Evolutionary conservation across 257 asterid species (phyloP).

Genomic region (Ajuga chamaepitys): DNA sequence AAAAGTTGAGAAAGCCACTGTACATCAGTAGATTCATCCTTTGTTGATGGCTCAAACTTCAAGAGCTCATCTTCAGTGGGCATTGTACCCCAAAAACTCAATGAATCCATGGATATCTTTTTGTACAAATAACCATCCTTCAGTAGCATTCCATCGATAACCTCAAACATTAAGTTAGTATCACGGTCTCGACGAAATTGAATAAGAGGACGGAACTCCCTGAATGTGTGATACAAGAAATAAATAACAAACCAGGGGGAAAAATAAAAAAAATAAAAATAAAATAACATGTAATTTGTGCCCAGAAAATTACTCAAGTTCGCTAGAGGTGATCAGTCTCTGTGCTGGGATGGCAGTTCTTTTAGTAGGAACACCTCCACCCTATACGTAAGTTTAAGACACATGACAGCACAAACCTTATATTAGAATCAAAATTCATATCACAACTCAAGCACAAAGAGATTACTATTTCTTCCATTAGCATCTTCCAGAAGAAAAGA

Average conservation of each 20-base stretch:
- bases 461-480: not conserved
- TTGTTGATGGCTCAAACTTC: conserved; percentile 82
- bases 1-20: conserved; percentile 87
- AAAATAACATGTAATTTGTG: conserved; percentile 10
- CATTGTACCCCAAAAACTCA: conserved; percentile 69
- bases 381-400: conserved; percentile 37
- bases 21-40: conserved; percentile 52
- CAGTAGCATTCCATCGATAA: conserved; percentile 92
- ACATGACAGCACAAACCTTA: conserved; percentile 4
- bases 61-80: conserved; percentile 85
- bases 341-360: conserved; percentile 68
- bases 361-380: conserved; percentile 73
- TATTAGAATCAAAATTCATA: not conserved
- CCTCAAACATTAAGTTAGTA: conserved; percentile 50
- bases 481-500: not conserved
- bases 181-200: conserved; percentile 88
- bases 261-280: not conserved
- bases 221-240: conserved; percentile 19
- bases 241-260: conserved; percentile 11
- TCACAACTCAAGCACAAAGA: not conserved
- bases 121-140: conserved; percentile 90
- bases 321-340: conserved; percentile 83
- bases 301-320: conserved; percentile 68
- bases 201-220: conserved; percentile 93
- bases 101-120: conserved; percentile 63